Conservation (phyloP, 2,329 filamentous ascomycete genomes). For the Fusarium sp. region DNA sequence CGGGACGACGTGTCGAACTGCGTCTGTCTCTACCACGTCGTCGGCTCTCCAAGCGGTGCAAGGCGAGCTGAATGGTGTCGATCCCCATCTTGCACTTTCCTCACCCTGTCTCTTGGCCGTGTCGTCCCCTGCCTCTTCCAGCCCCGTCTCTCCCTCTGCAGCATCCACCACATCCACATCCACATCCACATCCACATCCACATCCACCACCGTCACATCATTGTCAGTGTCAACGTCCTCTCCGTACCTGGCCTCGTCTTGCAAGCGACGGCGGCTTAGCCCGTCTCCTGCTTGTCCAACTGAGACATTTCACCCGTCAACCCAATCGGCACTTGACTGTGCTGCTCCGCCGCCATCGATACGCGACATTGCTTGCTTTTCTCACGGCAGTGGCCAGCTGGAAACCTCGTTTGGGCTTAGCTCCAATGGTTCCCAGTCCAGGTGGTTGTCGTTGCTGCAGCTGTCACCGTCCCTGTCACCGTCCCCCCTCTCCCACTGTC, state of each 20-base stretch:
- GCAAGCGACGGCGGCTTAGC: conserved; percentile 30
- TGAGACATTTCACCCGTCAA: conserved; percentile 40
- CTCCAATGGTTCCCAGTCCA: conserved; percentile 12
- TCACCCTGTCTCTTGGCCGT: conserved; percentile 34
- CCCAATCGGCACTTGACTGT: conserved; percentile 29
- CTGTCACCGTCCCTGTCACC: conserved; percentile 27
- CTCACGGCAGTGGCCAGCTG: conserved; percentile 37
- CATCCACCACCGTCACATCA: conserved; percentile 47
- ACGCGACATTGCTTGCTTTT: conserved; percentile 33
- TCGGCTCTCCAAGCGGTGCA: conserved; percentile 28
- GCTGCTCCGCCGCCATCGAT: conserved; percentile 30
- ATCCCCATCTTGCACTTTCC: conserved; percentile 25
- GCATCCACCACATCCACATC: conserved; percentile 41
- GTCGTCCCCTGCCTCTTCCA: conserved; percentile 50
- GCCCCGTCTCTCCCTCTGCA: not conserved
- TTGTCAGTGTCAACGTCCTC: not conserved
- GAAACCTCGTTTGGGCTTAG: conserved; percentile 33
- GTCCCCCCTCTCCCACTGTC: not conserved
- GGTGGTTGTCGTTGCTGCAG: conserved; percentile 1
- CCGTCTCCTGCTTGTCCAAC: conserved; percentile 32
- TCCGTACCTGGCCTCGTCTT: not conserved
- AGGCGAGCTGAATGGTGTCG: conserved; percentile 21
- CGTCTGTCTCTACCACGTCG: conserved; percentile 20
- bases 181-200: conserved; percentile 53
- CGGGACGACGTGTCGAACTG: conserved; percentile 22